Conservation (phyloP, 441 rosid species). For the Viola pubescens region DNA sequence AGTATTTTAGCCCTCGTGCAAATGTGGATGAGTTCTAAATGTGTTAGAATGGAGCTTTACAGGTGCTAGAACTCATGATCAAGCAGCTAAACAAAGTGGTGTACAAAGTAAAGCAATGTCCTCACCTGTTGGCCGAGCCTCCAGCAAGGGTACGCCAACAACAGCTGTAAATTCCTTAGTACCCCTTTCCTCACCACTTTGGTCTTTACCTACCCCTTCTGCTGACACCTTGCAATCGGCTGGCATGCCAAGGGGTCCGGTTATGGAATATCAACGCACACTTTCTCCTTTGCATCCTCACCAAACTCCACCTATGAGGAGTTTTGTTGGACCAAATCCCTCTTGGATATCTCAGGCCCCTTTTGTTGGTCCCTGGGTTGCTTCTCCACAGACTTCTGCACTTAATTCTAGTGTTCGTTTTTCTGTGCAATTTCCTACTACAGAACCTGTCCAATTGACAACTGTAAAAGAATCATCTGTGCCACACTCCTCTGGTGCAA, state of each 20-base stretch:
- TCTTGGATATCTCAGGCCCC: constrained; percentile 79
- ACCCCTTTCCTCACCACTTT: constrained; percentile 86
- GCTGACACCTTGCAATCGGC: constrained; percentile 52
- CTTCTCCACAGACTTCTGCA: constrained; percentile 57
- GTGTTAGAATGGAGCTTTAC: constrained; percentile 16
- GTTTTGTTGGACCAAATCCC: constrained; percentile 54
- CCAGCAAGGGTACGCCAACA: constrained; percentile 50
- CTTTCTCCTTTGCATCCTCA: constrained; percentile 63
- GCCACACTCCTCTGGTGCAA: constrained; percentile 39
- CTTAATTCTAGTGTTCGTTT: constrained; percentile 51
- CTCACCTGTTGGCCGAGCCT: constrained; percentile 45
- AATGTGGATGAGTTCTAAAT: constrained; percentile 12
- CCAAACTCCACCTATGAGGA: constrained; percentile 56
- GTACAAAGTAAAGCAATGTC: constrained; percentile 42
- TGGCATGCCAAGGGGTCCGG: constrained; percentile 50
- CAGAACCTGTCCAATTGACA: constrained; percentile 53
- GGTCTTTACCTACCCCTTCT: constrained; percentile 65
- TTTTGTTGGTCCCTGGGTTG: constrained; percentile 64
- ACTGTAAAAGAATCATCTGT: constrained; percentile 54
- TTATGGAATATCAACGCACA: constrained; percentile 54
- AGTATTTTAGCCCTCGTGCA: constrained; percentile 11
- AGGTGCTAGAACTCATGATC: constrained; percentile 49
- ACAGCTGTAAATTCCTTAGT: constrained; percentile 40
- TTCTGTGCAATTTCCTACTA: constrained; percentile 38
- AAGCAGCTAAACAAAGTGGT: constrained; percentile 42